phyloP scores from a whole-genome alignment of 2,329 filamentous ascomycete genomes.

The Aureobasidium zeae region DNA sequence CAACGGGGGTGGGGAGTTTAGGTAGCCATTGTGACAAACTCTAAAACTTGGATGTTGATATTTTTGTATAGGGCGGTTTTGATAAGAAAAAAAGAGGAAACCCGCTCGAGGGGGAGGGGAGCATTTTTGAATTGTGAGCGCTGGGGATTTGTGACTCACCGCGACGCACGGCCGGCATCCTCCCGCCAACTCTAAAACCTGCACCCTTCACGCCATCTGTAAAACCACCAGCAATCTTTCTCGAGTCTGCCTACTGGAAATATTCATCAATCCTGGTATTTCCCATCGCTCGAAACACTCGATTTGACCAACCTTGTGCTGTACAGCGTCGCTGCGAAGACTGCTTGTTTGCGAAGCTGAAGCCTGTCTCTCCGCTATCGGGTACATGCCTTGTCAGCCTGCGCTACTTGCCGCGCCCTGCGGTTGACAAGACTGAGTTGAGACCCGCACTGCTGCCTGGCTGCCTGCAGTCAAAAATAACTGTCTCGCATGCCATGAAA shows the following conservation, averaged over 20 bases:
- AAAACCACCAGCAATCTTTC: not conserved
- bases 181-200: not conserved
- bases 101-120: not conserved
- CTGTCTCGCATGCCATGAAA: too few relatives aligned
- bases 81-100: not conserved
- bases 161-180: too few relatives aligned
- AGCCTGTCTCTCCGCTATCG: too few relatives aligned
- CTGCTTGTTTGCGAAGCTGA: too few relatives aligned
- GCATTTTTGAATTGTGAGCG: too few relatives aligned
- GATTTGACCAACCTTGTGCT: conserved; percentile 6
- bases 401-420: too few relatives aligned
- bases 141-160: conserved; percentile 2
- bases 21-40: conserved; percentile 17
- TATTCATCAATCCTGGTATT: not conserved
- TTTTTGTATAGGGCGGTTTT: not conserved
- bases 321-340: too few relatives aligned
- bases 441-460: too few relatives aligned
- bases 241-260: not conserved
- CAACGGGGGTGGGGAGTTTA: conserved; percentile 15
- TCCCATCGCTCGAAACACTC: not conserved
- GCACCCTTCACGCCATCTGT: not conserved
- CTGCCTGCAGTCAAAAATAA: too few relatives aligned
- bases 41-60: conserved; percentile 3
- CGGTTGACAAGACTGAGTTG: too few relatives aligned
- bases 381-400: too few relatives aligned